Evolutionary conservation across 2,329 filamentous ascomycete species (phyloP), one percentile per base, ranked within the genome.

Genomic region (Fusarium setosum): DNA sequence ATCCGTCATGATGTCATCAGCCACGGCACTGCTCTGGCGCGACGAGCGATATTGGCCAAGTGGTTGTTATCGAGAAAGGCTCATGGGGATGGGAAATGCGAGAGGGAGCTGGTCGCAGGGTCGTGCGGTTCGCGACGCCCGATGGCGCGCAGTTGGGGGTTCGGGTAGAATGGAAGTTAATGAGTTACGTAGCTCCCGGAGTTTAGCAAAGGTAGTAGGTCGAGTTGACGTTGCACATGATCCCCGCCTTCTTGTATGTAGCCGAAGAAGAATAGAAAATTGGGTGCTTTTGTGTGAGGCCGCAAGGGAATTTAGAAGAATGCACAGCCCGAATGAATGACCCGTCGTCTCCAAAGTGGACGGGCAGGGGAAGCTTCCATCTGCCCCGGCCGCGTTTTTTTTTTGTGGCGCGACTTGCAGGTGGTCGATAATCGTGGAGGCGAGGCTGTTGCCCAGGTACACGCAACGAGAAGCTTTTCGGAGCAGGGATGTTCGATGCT

Each of bases 1-100:
- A 50, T 77, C 75, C 50, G 77, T 72, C 76, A 77, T 78, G 65
- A 68, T 73, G 65, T 61, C 68, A 68, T 73, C 24, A 42, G 58
- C 48, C 44, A 50, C 41, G 51, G 57, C 60, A 41, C 38, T 52
- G 65, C 53, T 63, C 45, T 48, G 34, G 44, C n/a, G 59, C 54
- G 65, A 67, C 56, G 37, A 56, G 59, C 44, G 23, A 53, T 59
- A 34, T 38, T 45, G 38, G 40, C 26, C 29, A 52, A 44, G 40
- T 13, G 12, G 53, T 44, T 8, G 31, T 44, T 41, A 32, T 37
- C 9, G 42, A n/a, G 34, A 18, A 56, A 50, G 26, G 54, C 44
- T 45, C 48, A 61, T 47, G 15, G 23, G 34, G 40, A 56, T 23
- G 44, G 26, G 38, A 23, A 26, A 29, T 37, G 37, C 45, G 49